A percentile compares a stretch with the other conserved stretches of the same genome.
phyloP scores from a whole-genome alignment of 2,329 filamentous ascomycete genomes.

The Ophiostoma pallidulum region DNA sequence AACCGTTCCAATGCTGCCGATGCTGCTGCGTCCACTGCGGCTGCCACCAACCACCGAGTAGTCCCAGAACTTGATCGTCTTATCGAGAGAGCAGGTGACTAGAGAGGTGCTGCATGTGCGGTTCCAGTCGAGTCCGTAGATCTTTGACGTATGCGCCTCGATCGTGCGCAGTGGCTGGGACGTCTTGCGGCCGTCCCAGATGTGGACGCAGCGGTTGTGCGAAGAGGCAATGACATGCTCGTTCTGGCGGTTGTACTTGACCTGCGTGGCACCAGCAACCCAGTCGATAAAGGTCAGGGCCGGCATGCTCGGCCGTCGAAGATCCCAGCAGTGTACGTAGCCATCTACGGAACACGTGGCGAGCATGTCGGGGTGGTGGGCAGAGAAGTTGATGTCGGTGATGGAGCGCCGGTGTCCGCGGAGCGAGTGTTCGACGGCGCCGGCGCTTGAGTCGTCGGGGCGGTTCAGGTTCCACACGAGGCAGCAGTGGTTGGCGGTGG shows the following conservation, averaged over 20 bases:
- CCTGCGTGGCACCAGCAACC: constrained; percentile 87
- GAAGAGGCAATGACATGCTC: constrained; percentile 82
- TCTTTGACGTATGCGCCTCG: constrained; percentile 81
- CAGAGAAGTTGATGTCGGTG: constrained; percentile 93
- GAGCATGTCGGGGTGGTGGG: constrained; percentile 79
- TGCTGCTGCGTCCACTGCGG: background rate
- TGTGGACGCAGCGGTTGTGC: constrained; percentile 76
- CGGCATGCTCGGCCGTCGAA: constrained; percentile 63
- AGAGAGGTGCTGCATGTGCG: constrained; percentile 62
- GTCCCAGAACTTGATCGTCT: constrained; percentile 91
- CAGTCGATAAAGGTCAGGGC: constrained; percentile 81
- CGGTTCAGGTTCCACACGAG: constrained; percentile 87
- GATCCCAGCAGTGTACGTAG: constrained; percentile 87
- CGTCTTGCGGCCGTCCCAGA: constrained; percentile 82
- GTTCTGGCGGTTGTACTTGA: constrained; percentile 88
- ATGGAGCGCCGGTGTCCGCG: constrained; percentile 79
- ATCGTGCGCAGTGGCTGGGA: constrained; percentile 74
- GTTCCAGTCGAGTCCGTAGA: constrained; percentile 94
- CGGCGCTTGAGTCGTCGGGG: constrained; percentile 59
- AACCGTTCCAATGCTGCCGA: background rate
- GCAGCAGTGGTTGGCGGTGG: constrained; percentile 88
- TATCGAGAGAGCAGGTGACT: constrained; percentile 83
- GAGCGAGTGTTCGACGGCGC: constrained; percentile 75
- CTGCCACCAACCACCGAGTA: constrained; percentile 31
- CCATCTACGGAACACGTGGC: constrained; percentile 90